Evolutionary conservation across 2,329 filamentous ascomycete genomes (phyloP).

Genomic region (Aspergillus tamarii): DNA sequence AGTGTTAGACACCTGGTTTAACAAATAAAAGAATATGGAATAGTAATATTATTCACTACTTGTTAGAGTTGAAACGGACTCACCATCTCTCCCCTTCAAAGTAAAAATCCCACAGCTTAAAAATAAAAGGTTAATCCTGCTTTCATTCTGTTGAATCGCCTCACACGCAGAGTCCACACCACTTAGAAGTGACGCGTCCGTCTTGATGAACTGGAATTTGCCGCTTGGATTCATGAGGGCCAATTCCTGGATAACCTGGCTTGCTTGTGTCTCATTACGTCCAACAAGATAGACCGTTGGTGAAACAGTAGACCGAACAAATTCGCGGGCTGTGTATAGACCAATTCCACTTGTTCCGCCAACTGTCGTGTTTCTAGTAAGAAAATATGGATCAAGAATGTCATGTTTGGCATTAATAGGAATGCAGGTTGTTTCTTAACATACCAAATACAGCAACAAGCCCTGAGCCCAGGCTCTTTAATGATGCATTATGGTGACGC

Average conservation of each 20-base stretch:
- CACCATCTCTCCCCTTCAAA: no score
- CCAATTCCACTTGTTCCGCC: constrained; percentile 24
- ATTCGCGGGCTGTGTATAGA: constrained; percentile 8
- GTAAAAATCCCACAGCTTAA: no score
- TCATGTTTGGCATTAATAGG: no score
- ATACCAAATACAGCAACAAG: neutral
- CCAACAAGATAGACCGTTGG: constrained; percentile 59
- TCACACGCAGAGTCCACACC: constrained; percentile 30
- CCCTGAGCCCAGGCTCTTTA: neutral
- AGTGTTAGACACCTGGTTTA: no score
- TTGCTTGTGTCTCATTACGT: constrained; percentile 41
- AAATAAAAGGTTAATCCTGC: no score
- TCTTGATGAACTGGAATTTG: constrained; percentile 51
- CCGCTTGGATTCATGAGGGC: constrained; percentile 49
- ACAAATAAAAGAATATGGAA: no score
- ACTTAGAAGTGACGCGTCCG: constrained; percentile 40
- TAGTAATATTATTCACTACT: no score
- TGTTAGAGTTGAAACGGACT: no score
- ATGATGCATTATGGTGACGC: no score
- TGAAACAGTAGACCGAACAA: constrained; percentile 37
- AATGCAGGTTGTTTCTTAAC: no score
- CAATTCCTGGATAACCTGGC: constrained; percentile 49
- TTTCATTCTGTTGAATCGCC: no score
- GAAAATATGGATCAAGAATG: no score
- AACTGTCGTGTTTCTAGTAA: neutral